Evolutionary conservation across 257 asterid genomes (phyloP).

Genomic region (Marsdenia floribunda): DNA sequence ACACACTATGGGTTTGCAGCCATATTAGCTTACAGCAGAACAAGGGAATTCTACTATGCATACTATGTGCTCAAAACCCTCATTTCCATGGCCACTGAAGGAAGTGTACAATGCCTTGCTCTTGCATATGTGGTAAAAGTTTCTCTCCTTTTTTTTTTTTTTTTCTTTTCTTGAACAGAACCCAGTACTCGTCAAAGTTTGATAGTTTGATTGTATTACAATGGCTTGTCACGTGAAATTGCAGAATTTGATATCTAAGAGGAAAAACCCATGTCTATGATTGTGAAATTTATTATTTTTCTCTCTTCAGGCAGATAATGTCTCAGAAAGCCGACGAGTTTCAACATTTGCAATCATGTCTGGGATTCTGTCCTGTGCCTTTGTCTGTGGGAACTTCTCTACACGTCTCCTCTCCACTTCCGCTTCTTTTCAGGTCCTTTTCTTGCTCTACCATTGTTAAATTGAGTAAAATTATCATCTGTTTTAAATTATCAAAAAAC

Average conservation of each 20-base stretch:
- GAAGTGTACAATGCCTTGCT: constrained; percentile 78
- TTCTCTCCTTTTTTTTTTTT: too few species aligned
- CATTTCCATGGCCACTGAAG: constrained; percentile 67
- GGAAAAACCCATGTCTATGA: background rate
- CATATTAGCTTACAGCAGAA: constrained; percentile 68
- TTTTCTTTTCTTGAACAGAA: too few species aligned
- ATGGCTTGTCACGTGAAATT: background rate
- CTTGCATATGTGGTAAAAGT: constrained; percentile 75
- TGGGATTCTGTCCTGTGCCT: constrained; percentile 71
- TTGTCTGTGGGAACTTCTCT: constrained; percentile 80
- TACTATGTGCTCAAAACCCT: constrained; percentile 60
- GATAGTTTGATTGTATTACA: background rate
- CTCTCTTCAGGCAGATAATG: constrained; percentile 75
- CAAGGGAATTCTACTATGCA: constrained; percentile 53
- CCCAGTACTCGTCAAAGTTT: background rate
- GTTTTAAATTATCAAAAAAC: too few species aligned
- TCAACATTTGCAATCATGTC: constrained; percentile 72
- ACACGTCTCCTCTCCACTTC: constrained; percentile 75
- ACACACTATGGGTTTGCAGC: constrained; percentile 29
- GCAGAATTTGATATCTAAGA: background rate
- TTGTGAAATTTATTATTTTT: background rate
- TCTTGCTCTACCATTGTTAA: background rate
- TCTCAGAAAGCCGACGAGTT: constrained; percentile 64
- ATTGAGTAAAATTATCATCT: too few species aligned
- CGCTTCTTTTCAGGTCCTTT: constrained; percentile 62